Evolutionary conservation across 2,329 filamentous ascomycete genomes (phyloP).

Genomic region (Nectriaceae sp.): DNA sequence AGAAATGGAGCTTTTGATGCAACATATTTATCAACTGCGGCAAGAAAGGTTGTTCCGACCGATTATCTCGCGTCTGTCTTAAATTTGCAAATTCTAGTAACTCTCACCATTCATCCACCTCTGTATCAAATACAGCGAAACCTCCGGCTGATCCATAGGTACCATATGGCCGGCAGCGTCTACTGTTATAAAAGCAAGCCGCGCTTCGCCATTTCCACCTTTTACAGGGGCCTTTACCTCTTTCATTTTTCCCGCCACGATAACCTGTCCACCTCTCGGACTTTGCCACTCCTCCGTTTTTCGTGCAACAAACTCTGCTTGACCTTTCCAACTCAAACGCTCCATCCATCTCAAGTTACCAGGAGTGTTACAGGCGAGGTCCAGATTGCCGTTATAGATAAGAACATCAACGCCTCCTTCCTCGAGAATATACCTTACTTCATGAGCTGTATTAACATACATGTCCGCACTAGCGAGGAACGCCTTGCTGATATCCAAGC

Average conservation of each 20-base stretch:
- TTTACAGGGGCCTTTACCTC: slow-evolving; percentile 12
- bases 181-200: slow-evolving; percentile 15
- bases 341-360: slow-evolving; percentile 21
- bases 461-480: slow-evolving; percentile 5
- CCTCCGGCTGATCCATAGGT: slow-evolving; percentile 6
- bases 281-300: slow-evolving; percentile 4
- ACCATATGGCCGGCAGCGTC: slow-evolving; percentile 21
- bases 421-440: slow-evolving; percentile 13
- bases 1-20: too few relatives aligned
- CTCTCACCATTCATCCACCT: slow-evolving; percentile 5
- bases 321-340: slow-evolving; percentile 16
- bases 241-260: slow-evolving; percentile 15
- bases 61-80: too few relatives aligned
- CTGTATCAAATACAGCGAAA: slow-evolving; percentile 3
- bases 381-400: slow-evolving; percentile 21
- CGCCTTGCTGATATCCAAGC: not conserved
- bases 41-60: too few relatives aligned
- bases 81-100: too few relatives aligned
- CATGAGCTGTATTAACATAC: slow-evolving; percentile 8
- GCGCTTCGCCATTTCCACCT: not conserved
- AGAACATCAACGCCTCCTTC: slow-evolving; percentile 11
- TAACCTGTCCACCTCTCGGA: slow-evolving; percentile 7
- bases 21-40: too few relatives aligned
- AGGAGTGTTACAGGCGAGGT: slow-evolving; percentile 21
- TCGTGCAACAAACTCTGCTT: slow-evolving; percentile 20